phyloP scores from a whole-genome alignment of 805 yeast genomes.

The Debaryomyces tyrocola region DNA sequence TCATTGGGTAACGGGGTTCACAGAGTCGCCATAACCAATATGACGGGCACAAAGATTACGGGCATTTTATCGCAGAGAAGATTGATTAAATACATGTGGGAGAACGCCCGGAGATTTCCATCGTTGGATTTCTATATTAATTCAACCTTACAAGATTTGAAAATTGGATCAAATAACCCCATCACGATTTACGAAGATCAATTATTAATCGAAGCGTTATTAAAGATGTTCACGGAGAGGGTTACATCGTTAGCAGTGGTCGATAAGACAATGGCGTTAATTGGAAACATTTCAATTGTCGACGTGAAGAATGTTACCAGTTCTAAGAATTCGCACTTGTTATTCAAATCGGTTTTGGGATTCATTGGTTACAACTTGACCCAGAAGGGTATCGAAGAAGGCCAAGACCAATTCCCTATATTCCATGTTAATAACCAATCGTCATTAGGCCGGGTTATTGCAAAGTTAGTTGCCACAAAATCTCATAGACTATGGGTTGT shows the following conservation, averaged over 20 bases:
- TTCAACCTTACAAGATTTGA: conserved; percentile 66
- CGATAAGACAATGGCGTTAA: conserved; percentile 68
- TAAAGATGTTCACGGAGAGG: conserved; percentile 78
- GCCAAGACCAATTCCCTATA: conserved; percentile 95
- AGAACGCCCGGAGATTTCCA: conserved; percentile 84
- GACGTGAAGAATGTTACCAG: conserved; percentile 88
- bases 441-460: conserved; percentile 84
- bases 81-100: conserved; percentile 83
- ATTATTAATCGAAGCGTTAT: conserved; percentile 79
- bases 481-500: conserved; percentile 89
- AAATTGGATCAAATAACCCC: conserved; percentile 71
- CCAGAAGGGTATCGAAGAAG: conserved; percentile 87
- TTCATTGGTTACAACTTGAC: conserved; percentile 84
- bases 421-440: conserved; percentile 85
- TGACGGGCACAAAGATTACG: conserved; percentile 48
- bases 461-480: conserved; percentile 92
- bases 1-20: conserved; percentile 95
- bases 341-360: conserved; percentile 81
- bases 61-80: conserved; percentile 93
- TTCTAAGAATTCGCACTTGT: conserved; percentile 79
- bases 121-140: conserved; percentile 73
- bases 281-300: conserved; percentile 93
- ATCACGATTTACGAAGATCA: conserved; percentile 86
- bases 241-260: conserved; percentile 92
- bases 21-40: conserved; percentile 76